phyloP scores from a whole-genome alignment of 768 basidiomycete species.

The Xerocomellus amylosporus region DNA sequence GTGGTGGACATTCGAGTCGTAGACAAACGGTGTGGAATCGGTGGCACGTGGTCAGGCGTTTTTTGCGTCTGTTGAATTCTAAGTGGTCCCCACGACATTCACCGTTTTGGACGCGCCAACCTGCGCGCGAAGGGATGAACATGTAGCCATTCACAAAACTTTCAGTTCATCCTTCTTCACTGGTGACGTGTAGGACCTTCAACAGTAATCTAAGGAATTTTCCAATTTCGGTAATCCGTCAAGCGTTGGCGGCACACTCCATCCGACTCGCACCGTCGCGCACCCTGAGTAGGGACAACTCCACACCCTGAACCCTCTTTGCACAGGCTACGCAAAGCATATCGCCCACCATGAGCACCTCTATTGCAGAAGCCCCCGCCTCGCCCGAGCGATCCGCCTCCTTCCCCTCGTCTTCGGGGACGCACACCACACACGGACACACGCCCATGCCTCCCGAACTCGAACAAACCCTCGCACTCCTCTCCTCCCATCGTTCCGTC shows the following conservation, averaged over 20 bases:
- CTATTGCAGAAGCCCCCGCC: slow-evolving; percentile 7
- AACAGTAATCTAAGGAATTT: no score
- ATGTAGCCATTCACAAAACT: no score
- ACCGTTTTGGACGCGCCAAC: no score
- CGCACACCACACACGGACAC: slow-evolving; percentile 18
- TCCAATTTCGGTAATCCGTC: not conserved
- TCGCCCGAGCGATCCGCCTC: slow-evolving; percentile 5
- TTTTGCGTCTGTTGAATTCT: slow-evolving; percentile 17
- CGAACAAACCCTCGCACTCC: slow-evolving; percentile 70
- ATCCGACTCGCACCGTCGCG: no score
- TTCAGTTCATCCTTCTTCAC: no score
- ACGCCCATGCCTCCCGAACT: slow-evolving; percentile 66
- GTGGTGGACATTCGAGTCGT: slow-evolving; percentile 4
- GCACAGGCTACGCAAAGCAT: slow-evolving; percentile 8
- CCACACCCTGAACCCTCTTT: slow-evolving; percentile 18
- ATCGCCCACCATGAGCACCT: slow-evolving; percentile 11
- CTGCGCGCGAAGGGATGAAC: no score
- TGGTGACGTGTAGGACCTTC: no score
- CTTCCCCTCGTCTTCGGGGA: slow-evolving; percentile 10
- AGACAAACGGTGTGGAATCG: not conserved
- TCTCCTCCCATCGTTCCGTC: slow-evolving; percentile 81
- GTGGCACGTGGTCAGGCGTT: not conserved
- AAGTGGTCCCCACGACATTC: not conserved
- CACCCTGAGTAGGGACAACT: no score
- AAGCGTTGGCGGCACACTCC: no score